Evolutionary conservation across 257 asterid species (phyloP), one percentile per base, ranked within the genome.

Genomic region (Przewalskia tangutica): DNA sequence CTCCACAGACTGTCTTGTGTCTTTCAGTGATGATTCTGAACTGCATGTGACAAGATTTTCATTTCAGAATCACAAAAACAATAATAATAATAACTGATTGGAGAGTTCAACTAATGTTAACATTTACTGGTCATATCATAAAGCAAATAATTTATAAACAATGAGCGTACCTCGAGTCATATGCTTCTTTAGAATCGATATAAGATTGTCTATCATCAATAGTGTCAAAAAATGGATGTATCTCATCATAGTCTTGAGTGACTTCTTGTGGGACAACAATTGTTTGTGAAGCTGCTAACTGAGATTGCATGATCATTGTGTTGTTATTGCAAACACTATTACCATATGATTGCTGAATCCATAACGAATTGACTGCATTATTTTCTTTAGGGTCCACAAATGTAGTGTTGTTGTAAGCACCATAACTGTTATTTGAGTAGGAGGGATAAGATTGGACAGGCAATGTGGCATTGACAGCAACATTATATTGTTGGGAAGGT

Each of bases 181-280:
- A 91, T 1, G 90, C 88, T 79, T 91, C 95, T 81, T 90, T 92
- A 68, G 94, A 87, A 58, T 88, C 92, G 17, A 91, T 89, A 62
- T 84, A 91, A 34, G 97, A 93, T 60, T 93, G 97, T 14, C 94
- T 86, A 48, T 93, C 97, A 79, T 93, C 97, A 20, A 93, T 88
- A 13, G 84, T 83, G 44, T 94, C 94, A 60, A 91, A 91, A 66
- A 88, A 91, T 3, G 92, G 90, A n/a, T 90, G 92, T 82, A 91
- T 87, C 85, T 90, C 97, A 44, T 86, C 90, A 53, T 89, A 91
- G 77, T 91, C 97, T 76, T 82, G 93, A 44, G 67, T 55, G 7
- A 83, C 83, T 36, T 89, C 91, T 82, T 90, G 90, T 80, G 87
- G 89, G 59, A 84, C 36, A 53, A 48, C 10, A 68, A 86, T 38